Evolutionary conservation across 2,329 filamentous ascomycete species (phyloP), one percentile per base, ranked within the genome.

Genomic region (Coleophoma eucalyptorum): DNA sequence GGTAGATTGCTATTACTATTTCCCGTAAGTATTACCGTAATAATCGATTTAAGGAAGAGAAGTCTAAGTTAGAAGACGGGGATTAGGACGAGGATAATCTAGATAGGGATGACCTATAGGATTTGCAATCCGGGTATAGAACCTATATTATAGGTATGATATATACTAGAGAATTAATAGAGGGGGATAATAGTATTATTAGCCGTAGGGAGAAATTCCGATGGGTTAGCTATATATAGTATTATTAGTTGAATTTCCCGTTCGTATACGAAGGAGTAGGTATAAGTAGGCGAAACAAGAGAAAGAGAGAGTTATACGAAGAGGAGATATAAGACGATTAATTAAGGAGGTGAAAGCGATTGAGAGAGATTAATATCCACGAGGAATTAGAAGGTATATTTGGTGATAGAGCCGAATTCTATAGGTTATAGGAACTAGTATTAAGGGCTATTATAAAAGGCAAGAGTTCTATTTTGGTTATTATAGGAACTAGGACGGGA

Each of bases 391-490:
- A n/a, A n/a, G n/a, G n/a, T n/a, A 52, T 52, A 19, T 49, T 52
- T 16, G 46, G 41, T 21, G 42, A 41, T 26, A 34, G 45, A 34
- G 40, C 46, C 2, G 45, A 41, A 41, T 52, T 52, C 33, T 45
- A 46, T 52, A 42, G 50, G 18, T 52, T 52, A 26, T 15, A 52
- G 18, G 40, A 52, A 42, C 42, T 34, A 48, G 50, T 44, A n/a
- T n/a, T n/a, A n/a, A n/a, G n/a, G n/a, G n/a, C n/a, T 40, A 51
- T 51, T n/a, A 51, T 51, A 32, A 52, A 52, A 34, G 7, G 49
- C 46, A n/a, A 52, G 46, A 49, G 50, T 42, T 41, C 40, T 26
- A 49, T 52, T 46, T 4, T 49, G 19, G 50, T 15, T 3, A 40
- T 52, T 10, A 52, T 52, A 26, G 50, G n/a, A n/a, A n/a, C n/a